phyloP scores from a whole-genome alignment of 768 basidiomycete genomes.

The Naganishia vaughanmartiniae region DNA sequence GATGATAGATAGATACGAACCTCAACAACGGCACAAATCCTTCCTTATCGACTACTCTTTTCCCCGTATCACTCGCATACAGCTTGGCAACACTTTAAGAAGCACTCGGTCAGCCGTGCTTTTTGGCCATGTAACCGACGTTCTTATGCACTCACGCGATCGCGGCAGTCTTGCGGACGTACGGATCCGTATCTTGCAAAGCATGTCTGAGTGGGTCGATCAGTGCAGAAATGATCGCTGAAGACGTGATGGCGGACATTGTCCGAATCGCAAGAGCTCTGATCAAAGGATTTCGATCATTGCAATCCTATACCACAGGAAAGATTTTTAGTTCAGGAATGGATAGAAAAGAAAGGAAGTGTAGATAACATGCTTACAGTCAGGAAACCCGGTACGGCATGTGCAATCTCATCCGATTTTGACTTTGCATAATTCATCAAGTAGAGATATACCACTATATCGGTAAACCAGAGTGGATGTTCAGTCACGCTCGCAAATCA shows the following conservation, averaged over 20 bases:
- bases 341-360: neutral
- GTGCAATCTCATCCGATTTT: constrained; percentile 87
- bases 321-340: neutral
- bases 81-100: constrained; percentile 83
- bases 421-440: constrained; percentile 93
- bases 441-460: constrained; percentile 91
- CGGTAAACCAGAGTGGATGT: neutral
- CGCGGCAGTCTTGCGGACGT: constrained; percentile 97
- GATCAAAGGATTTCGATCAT: constrained; percentile 92
- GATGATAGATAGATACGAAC: constrained; percentile 30
- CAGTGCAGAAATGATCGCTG: constrained; percentile 74
- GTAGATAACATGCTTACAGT: constrained; percentile 60
- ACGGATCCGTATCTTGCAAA: constrained; percentile 90
- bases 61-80: constrained; percentile 71
- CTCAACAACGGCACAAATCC: constrained; percentile 88
- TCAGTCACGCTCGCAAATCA: neutral
- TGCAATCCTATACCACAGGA: constrained; percentile 70
- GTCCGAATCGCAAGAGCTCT: constrained; percentile 96
- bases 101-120: neutral
- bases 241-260: constrained; percentile 97
- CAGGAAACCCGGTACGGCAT: constrained; percentile 85
- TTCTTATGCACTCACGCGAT: constrained; percentile 56
- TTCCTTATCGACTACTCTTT: constrained; percentile 77
- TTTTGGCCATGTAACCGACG: neutral
- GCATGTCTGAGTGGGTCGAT: constrained; percentile 87